Percentiles rank a stretch among this genome's conserved stretches.
These are phyloP conservation scores for Suillus weaverae DNA, from an alignment of 768 basidiomycete genomes.

Conservation along the genomic window DNA sequence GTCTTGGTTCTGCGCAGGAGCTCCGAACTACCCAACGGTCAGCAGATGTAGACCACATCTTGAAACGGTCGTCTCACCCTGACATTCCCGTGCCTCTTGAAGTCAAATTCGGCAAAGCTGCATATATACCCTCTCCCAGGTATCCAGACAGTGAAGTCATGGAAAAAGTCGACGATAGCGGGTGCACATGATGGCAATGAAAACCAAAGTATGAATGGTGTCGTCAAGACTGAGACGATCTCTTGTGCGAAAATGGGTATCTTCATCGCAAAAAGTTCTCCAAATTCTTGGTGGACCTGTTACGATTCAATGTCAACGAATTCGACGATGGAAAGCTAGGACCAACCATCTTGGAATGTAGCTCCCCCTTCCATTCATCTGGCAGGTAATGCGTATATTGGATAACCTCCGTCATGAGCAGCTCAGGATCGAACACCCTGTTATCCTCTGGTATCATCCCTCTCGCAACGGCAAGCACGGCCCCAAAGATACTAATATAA, in stretches of 20 bases:
- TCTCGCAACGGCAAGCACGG: constrained; percentile 82
- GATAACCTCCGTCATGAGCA: constrained; percentile 90
- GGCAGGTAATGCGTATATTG: constrained; percentile 97
- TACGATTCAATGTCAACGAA: not conserved
- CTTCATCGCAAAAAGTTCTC: constrained; percentile 93
- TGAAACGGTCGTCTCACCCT: constrained; percentile 49
- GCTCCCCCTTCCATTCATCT: constrained; percentile 81
- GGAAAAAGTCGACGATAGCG: constrained; percentile 94
- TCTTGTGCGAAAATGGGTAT: constrained; percentile 85
- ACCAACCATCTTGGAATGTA: constrained; percentile 85
- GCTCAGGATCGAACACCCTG: constrained; percentile 89
- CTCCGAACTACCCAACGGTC: constrained; percentile 66
- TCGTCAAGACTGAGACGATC: constrained; percentile 85
- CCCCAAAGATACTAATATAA: constrained; percentile 87
- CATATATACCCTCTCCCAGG: constrained; percentile 97
- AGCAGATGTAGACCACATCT: not conserved
- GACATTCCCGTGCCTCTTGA: constrained; percentile 90
- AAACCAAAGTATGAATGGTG: constrained; percentile 92
- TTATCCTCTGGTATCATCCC: constrained; percentile 98
- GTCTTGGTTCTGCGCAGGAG: constrained; percentile 65
- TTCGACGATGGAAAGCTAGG: constrained; percentile 7
- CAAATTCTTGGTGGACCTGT: constrained; percentile 89
- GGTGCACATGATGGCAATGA: constrained; percentile 89
- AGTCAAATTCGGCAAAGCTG: constrained; percentile 98
- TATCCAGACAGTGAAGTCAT: constrained; percentile 96